Conservation (phyloP, 805 yeast species). For the Sugiyamaella floridensis region DNA sequence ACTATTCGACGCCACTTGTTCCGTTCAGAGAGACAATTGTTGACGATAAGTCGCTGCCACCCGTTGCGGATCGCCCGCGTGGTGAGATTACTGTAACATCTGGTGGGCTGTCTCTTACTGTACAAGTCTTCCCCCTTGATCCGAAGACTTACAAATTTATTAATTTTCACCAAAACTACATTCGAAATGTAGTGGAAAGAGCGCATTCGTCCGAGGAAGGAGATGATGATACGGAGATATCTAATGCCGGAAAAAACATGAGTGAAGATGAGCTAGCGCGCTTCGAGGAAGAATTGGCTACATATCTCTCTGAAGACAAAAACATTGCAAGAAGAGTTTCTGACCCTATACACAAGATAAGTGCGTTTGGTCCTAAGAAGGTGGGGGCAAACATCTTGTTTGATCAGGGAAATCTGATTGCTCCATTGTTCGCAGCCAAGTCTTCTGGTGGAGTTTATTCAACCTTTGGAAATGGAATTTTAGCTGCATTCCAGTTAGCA, state of each 20-base stretch:
- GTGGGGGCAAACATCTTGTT: conserved; percentile 68
- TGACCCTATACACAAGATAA: conserved; percentile 36
- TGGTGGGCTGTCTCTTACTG: conserved; percentile 40
- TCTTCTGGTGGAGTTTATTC: background rate
- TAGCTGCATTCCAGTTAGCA: conserved; percentile 82
- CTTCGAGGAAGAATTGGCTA: conserved; percentile 7
- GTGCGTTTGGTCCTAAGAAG: conserved; percentile 71
- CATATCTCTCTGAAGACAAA: conserved; percentile 1
- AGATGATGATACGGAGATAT: conserved; percentile 19
- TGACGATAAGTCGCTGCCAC: conserved; percentile 38
- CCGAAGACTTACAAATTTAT: background rate
- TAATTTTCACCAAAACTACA: background rate
- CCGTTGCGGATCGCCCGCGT: conserved; percentile 16
- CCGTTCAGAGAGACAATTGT: conserved; percentile 86
- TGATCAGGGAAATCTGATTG: conserved; percentile 39
- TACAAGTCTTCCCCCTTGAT: conserved; percentile 45
- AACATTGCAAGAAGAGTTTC: conserved; percentile 2
- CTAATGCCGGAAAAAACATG: conserved; percentile 14
- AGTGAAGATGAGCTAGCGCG: background rate
- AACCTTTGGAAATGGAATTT: conserved; percentile 50
- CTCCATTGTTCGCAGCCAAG: conserved; percentile 29
- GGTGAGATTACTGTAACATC: conserved; percentile 39
- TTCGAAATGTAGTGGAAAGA: background rate
- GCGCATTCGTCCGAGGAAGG: conserved; percentile 8
- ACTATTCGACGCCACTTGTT: conserved; percentile 84